Evolutionary conservation across 176 grass and related monocot genomes (phyloP), one percentile per base, ranked within the genome.

Genomic region (Poa annua): DNA sequence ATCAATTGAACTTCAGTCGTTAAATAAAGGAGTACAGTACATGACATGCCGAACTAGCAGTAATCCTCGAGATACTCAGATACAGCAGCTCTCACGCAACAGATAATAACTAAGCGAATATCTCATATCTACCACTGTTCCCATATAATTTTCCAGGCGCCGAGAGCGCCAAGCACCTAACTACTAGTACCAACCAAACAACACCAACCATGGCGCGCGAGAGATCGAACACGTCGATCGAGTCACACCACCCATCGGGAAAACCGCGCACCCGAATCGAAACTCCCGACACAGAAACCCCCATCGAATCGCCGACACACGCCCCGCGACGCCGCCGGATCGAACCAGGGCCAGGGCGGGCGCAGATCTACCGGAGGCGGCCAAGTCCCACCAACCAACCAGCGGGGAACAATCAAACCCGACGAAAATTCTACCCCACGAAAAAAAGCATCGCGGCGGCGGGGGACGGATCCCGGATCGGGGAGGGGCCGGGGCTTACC

Each of bases 391-490:
- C 8, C 81, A 88, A 50, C 8, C 81, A 88, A 49, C 56, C 44
- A 48, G 33, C 77, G 16, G 1, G 42, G 25, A 10, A 6, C 36
- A 11, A 50, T 19, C 36, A 56, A 15, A 11, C 15, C 13, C n/a
- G 67, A 53, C 15, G 6, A 15, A 15, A 85, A 32, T 7, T 33
- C 33, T 7, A 51, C 13, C 4, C 13, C 1, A 0, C 35, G 5
- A 11, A 13, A 26, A 22, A 63, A 44, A 21, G 17, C 54, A 10
- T 7, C 13, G 56, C 16, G 19, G 35, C 45, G 67, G 33, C 13
- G 47, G 55, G 55, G 44, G 55, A 24, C 45, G 56, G 81, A 59
- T 89, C 82, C 82, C 82, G 62, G 77, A 89, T 81, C 82, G 42
- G 52, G 52, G 38, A 81, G 42, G 69, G 42, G 41, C 0, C 22